Evolutionary conservation across 768 basidiomycete species (phyloP), one percentile per base, ranked within the genome.

Genomic region (Rhodotorula diobovata): DNA sequence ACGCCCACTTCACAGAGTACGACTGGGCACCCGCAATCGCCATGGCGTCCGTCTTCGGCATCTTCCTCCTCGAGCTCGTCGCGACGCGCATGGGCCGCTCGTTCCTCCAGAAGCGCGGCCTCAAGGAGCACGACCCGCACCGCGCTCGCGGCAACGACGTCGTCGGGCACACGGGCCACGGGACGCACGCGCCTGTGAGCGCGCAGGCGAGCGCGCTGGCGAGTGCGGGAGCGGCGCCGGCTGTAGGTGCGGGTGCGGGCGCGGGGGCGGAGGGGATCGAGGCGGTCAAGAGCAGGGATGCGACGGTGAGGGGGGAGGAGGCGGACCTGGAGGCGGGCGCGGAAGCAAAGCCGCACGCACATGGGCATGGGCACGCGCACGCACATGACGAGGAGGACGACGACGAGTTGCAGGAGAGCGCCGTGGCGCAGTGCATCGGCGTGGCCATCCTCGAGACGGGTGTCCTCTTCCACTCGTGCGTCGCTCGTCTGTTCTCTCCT

Each of bases 401-500:
- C 12, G 45, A 32, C 18, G 34, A 35, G 21, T 61, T 72, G 51
- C 35, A 43, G 45, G 57, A 56, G 34, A 61, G 65, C 35, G 79
- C 78, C 32, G 58, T 77, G 1, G 87, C 90, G 5, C 92, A 94
- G 79, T 80, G 93, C 48, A 84, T 96, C 58, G 93, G 93, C 23
- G 85, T 99, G 58, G 91, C 86, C 45, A 93, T 97, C 68, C 83
- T 99, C 58, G 95, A 99, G 79, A 95, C 96, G 76, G 95, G 95
- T 76, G 91, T 97, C 41, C 80, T 92, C 11, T 80, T 97, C 43
- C 93, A 79, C 61, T 54, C 53, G 34, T 45, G 56, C 45, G 20
- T 48, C 9, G n/a, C 25, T 18, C 9, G 1, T 41, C 39, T 41
- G 39, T 15, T 41, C 39, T 41, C 39, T 41, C 39, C 15, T 41